Percentiles rank a stretch among this genome's conserved stretches.
Evolutionary conservation across 495 filamentous ascomycete genomes (phyloP).

Genomic region (Penicillium atrosanguineum): DNA sequence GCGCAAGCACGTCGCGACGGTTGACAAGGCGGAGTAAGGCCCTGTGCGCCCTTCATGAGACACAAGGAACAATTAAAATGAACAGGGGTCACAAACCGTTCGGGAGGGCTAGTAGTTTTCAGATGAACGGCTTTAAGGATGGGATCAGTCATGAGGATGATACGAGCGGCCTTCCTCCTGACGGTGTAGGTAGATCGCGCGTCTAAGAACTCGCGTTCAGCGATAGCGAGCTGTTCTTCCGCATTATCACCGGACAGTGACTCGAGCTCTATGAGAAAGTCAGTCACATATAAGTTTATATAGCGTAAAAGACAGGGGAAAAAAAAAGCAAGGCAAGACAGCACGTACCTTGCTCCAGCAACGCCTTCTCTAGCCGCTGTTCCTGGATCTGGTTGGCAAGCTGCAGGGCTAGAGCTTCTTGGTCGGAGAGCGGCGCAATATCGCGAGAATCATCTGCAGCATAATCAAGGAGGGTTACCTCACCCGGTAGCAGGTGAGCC

Average conservation of each 20-base stretch:
- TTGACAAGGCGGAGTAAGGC: conserved; percentile 62
- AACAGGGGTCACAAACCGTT: conserved; percentile 51
- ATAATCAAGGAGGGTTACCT: conserved; percentile 38
- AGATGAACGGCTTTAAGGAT: conserved; percentile 73
- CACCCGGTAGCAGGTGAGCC: conserved; percentile 37
- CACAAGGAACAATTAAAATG: neutral
- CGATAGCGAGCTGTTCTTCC: conserved; percentile 49
- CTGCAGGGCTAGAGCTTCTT: conserved; percentile 60
- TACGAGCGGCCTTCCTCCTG: conserved; percentile 63
- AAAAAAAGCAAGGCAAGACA: conserved; percentile 3
- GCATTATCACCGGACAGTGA: conserved; percentile 40
- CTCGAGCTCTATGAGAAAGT: conserved; percentile 29
- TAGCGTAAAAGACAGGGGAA: conserved; percentile 4
- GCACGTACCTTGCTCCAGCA: conserved; percentile 55
- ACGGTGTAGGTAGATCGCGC: conserved; percentile 66
- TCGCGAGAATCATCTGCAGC: conserved; percentile 44
- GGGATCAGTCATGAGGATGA: conserved; percentile 66
- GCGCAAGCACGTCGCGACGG: conserved; percentile 63
- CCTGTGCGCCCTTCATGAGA: conserved; percentile 38
- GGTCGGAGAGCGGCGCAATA: conserved; percentile 54
- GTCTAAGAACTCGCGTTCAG: conserved; percentile 65
- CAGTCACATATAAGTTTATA: neutral
- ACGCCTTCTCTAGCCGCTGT: conserved; percentile 64
- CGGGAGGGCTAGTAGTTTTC: conserved; percentile 61
- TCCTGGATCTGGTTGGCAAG: conserved; percentile 69